phyloP scores from a whole-genome alignment of 2,329 filamentous ascomycete genomes.

The Escovopsis sp. region DNA sequence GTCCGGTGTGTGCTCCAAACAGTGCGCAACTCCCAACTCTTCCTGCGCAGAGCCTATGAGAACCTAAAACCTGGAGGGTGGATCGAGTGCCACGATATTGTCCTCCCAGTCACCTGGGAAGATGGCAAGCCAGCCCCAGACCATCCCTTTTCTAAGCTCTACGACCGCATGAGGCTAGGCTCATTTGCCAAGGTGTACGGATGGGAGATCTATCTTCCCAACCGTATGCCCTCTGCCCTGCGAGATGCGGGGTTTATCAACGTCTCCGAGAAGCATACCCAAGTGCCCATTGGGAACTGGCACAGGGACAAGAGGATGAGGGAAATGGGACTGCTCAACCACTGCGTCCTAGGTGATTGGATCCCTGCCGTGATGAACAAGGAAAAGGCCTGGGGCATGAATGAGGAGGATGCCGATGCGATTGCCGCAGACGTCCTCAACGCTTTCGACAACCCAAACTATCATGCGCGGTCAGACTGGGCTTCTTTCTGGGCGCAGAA shows the following conservation, averaged over 20 bases:
- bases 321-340: conserved; percentile 24
- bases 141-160: conserved; percentile 20
- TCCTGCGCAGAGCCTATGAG: conserved; percentile 33
- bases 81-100: conserved; percentile 24
- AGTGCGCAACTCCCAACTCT: conserved; percentile 33
- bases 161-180: conserved; percentile 17
- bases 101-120: conserved; percentile 17
- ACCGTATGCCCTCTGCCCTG: conserved; percentile 15
- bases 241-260: conserved; percentile 21
- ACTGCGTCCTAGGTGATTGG: conserved; percentile 21
- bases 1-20: conserved; percentile 34
- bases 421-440: conserved; percentile 18
- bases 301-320: conserved; percentile 18
- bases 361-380: conserved; percentile 19
- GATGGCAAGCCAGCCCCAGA: conserved; percentile 16
- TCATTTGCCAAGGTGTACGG: conserved; percentile 19
- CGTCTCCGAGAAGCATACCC: conserved; percentile 14
- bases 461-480: conserved; percentile 22
- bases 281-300: conserved; percentile 24
- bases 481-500: conserved; percentile 25
- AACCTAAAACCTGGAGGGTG: conserved; percentile 24
- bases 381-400: conserved; percentile 19
- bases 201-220: conserved; percentile 20
- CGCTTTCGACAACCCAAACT: conserved; percentile 17
- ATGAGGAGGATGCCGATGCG: conserved; percentile 18